Base-by-base conservation (phyloP, 164 flowering plant genomes). In the Stephania yunnanensis region DNA sequence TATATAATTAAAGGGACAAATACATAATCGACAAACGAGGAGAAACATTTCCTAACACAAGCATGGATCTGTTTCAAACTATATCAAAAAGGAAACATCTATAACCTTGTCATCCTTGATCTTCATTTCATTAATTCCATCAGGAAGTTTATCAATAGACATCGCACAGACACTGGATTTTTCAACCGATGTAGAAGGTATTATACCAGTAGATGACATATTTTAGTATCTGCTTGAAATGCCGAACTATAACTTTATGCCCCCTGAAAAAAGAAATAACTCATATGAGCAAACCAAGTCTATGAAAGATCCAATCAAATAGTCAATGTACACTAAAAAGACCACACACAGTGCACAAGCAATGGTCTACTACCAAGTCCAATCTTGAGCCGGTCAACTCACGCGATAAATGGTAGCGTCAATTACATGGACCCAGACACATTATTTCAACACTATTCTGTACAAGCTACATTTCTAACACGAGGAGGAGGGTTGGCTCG, bases 121-220 rank as follows among this genome's bases (percentile, higher is more conserved):
- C 82, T 86, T 87, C 92, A 89, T 89, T 70, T 86, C 90, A 72
- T 87, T 88, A 25, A 87, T 87, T 82, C 84, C 94, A 73, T 86
- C 87, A 0, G 90, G 92, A 50, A 89, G 85, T 71, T 88, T 87
- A 80, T 88, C 91, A 17, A 83, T 89, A 66, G 82, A 68, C 84
- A 85, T 83, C 13, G 82, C 58, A 76, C 82, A 79, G 72, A 76
- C 80, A 77, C 29, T 50, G 46, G 81, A 78, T 80, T 82, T 86
- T 48, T 71, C 89, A 78, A 74, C 79, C 2, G 77, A 58, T 6
- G 80, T 63, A 78, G 86, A 46, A 78, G 86, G 84, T 20, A 61
- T 77, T 72, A 78, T 73, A 50, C 82, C 86, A 69, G 74, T 78
- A 36, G 87, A 87, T 22, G 87, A 85, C 90, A 87, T 88, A 63